Evolutionary conservation across 345 rosid species (phyloP), one percentile per base, ranked within the genome.

Genomic region (Salix udensis): DNA sequence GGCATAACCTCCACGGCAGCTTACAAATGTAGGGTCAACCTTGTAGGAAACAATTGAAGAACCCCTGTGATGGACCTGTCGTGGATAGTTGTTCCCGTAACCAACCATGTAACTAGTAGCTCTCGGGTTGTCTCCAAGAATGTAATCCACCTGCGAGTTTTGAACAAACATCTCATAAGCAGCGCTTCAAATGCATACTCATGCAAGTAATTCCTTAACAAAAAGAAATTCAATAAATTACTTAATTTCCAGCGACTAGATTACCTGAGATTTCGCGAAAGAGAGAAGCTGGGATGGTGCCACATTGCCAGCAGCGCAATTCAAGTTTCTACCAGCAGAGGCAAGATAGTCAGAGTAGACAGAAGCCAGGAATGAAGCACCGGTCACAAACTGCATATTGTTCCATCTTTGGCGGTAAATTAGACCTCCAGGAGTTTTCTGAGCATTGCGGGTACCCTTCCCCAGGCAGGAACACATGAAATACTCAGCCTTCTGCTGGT

Each of bases 81-180:
- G 84, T 2, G 99, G 99, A 78, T 86, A 96, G 79, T 94, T 94
- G 91, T 88, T 91, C 40, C 99, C 98, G 66, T 93, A 96, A 0
- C 98, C 99, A 50, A 96, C 97, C 99, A 96, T 91, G 78, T 96
- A 96, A 72, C 98, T 94, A 5, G 97, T 96, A 15, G 94, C 97
- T 82, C 97, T 87, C 0, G 99, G 99, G 80, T 96, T 96, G 84
- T 96, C 99, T 36, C 98, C 99, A 62, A 96, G 96, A 74, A 96
- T 88, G 78, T 96, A 96, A 76, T 96, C 99, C 53, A 92, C 93
- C 93, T 95, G 79, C 76, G 46, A 16, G 44, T 31, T 68, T 24
- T 5, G 23, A 68, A 61, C 65, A 4, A 21, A 11, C 65, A 68
- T 55, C 60, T 36, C 76, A 72, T 30, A 72, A 67, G 28, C 14